Percentiles rank a stretch among this genome's conserved stretches.
Conservation (phyloP, 352 stramenopile species). For the Phytophthora cactorum region DNA sequence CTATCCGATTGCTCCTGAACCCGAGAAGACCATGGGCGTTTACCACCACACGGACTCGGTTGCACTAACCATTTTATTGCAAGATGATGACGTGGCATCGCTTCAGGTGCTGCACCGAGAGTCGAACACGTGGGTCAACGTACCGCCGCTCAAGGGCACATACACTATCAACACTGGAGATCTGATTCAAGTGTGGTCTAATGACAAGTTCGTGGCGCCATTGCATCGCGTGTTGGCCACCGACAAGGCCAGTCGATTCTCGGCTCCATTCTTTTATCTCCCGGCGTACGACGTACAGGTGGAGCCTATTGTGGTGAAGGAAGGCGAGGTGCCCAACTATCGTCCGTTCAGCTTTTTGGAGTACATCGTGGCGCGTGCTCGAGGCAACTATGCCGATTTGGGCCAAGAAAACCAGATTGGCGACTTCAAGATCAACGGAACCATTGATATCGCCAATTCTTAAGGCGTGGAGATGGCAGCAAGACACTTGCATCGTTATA, state of each 20-base stretch:
- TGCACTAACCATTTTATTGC: constrained; percentile 65
- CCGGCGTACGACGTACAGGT: constrained; percentile 71
- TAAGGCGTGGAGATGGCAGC: constrained; percentile 11
- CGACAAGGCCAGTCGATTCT: constrained; percentile 47
- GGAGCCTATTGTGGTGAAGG: constrained; percentile 62
- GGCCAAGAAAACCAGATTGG: constrained; percentile 77
- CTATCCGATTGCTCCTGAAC: constrained; percentile 78
- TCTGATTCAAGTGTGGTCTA: constrained; percentile 68
- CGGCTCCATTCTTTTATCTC: constrained; percentile 73
- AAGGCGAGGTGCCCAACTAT: constrained; percentile 59
- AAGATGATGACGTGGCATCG: constrained; percentile 67
- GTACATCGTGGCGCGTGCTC: constrained; percentile 88
- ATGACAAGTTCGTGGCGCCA: constrained; percentile 57
- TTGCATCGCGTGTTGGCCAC: constrained; percentile 60
- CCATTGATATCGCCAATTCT: constrained; percentile 19
- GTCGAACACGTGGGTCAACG: constrained; percentile 53
- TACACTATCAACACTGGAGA: constrained; percentile 74
- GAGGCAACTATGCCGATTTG: constrained; percentile 91
- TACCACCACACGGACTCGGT: constrained; percentile 70
- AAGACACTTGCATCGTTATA: neutral
- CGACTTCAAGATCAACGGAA: constrained; percentile 25
- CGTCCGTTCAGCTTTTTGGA: constrained; percentile 88
- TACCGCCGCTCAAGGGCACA: constrained; percentile 43
- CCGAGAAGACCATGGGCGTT: constrained; percentile 57
- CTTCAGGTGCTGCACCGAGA: constrained; percentile 62